phyloP scores from a whole-genome alignment of 1,284 basidiomycete genomes.

The Cryptococcus sp. region DNA sequence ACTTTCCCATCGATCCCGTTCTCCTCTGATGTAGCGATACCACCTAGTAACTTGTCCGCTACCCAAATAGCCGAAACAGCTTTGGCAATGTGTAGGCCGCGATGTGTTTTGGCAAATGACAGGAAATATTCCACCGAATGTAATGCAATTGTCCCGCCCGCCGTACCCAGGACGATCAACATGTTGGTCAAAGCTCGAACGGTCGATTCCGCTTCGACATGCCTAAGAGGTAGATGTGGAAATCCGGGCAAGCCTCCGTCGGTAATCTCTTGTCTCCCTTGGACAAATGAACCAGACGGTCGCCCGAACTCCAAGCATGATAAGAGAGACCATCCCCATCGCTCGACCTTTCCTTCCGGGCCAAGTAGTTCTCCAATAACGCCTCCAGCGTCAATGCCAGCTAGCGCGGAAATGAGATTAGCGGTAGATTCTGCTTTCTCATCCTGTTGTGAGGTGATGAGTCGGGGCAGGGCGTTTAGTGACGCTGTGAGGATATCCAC shows the following conservation, averaged over 20 bases:
- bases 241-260: slow-evolving; percentile 33
- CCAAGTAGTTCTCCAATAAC: slow-evolving; percentile 65
- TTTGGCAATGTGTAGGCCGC: slow-evolving; percentile 44
- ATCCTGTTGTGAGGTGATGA: slow-evolving; percentile 66
- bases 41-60: slow-evolving; percentile 67
- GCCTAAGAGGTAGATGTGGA: slow-evolving; percentile 55
- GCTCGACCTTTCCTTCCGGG: slow-evolving; percentile 73
- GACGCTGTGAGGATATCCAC: slow-evolving; percentile 53
- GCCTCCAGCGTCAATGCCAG: slow-evolving; percentile 45
- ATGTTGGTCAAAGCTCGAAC: slow-evolving; percentile 60
- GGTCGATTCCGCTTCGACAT: slow-evolving; percentile 59
- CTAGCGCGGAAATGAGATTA: slow-evolving; percentile 64
- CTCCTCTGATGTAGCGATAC: slow-evolving; percentile 54
- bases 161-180: slow-evolving; percentile 64
- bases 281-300: slow-evolving; percentile 45
- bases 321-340: slow-evolving; percentile 80
- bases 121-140: slow-evolving; percentile 78
- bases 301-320: slow-evolving; percentile 66
- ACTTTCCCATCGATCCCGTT: slow-evolving; percentile 26
- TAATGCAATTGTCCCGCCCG: slow-evolving; percentile 64
- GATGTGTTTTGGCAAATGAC: slow-evolving; percentile 52
- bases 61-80: slow-evolving; percentile 79
- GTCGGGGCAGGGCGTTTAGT: slow-evolving; percentile 67
- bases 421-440: slow-evolving; percentile 64
- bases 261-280: slow-evolving; percentile 19